Base-by-base conservation (phyloP, 2,329 filamentous ascomycete species). In the Arthrobotrys pseudoclavata region DNA sequence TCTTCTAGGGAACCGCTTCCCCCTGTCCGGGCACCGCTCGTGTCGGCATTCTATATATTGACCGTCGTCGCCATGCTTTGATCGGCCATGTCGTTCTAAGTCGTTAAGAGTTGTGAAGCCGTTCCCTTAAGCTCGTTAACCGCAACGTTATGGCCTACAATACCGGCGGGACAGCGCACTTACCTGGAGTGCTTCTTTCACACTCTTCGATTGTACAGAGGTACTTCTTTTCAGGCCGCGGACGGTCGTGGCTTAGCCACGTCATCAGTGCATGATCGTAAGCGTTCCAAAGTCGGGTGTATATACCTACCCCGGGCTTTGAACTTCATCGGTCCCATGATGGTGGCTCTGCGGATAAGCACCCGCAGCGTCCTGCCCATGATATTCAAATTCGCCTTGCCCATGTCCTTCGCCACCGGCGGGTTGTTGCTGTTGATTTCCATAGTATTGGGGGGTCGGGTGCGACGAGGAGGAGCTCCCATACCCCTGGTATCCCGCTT, bases 61-160 rank as follows among this genome's bases (percentile, higher is more conserved):
- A 12, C 74, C 74, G 53, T 71, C 67, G 3, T 77, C 74, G 42
- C 50, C 50, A 55, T 77, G 74, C 62, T 77, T 77, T 1, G 74
- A 77, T 55, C 74, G 74, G 61, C 74, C 74, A 20, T 77, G 74
- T 42, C 74, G 74, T 31, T 77, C 74, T n/a, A 77, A 67, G 47
- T 77, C 74, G 37, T 77, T 77, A 10, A 77, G 74, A 22, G 74
- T 77, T 48, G 74, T 77, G 61, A 77, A 77, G 7, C 74, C 74
- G 15, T 50, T 40, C 12, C 74, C 74, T 76, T 34, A 29, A 24
- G 22, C 13, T 60, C 48, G 60, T 76, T 76, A 76, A 60, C 69
- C 47, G 55, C 48, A 72, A 72, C 69, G 37, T 60, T 45, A 63
- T 40, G 42, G 55, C 13, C 50, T 61, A 42, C 34, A 52, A 48